Evolutionary conservation across 2,329 filamentous ascomycete species (phyloP).

Genomic region (Hypoxylon sp.): DNA sequence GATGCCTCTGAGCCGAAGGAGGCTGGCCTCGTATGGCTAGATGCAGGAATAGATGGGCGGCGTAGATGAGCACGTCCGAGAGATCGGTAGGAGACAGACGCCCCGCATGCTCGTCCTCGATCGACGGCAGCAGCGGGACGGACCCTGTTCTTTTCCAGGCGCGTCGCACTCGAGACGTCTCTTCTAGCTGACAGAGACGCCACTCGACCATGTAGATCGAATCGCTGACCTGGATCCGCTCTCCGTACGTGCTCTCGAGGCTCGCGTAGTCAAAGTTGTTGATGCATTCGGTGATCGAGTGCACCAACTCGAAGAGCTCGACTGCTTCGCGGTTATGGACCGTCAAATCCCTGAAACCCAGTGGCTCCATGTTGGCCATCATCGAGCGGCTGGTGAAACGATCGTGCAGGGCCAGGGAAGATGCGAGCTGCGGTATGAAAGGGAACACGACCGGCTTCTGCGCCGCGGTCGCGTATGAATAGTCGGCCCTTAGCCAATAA

Average conservation of each 20-base stretch:
- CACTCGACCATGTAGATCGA: constrained; percentile 46
- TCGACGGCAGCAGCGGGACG: constrained; percentile 18
- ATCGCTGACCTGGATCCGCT: constrained; percentile 45
- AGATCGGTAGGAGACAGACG: constrained; percentile 37
- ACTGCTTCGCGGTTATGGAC: constrained; percentile 41
- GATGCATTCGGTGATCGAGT: constrained; percentile 43
- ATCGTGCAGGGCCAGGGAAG: constrained; percentile 41
- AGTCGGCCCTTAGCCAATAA: constrained; percentile 42
- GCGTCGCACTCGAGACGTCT: constrained; percentile 32
- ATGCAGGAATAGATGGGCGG: constrained; percentile 45
- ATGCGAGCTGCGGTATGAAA: constrained; percentile 43
- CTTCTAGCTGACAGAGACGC: constrained; percentile 43
- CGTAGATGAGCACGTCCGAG: constrained; percentile 43
- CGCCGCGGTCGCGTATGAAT: constrained; percentile 45
- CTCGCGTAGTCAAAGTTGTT: constrained; percentile 46
- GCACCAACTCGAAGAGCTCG: constrained; percentile 44
- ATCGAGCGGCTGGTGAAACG: constrained; percentile 41
- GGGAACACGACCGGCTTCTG: constrained; percentile 43
- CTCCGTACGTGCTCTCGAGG: constrained; percentile 40
- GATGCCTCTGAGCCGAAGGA: constrained; percentile 43
- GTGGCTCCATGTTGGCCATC: constrained; percentile 30
- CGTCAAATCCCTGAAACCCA: constrained; percentile 31
- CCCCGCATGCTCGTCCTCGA: constrained; percentile 20
- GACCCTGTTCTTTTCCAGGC: constrained; percentile 28
- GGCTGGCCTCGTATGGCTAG: constrained; percentile 45